Evolutionary conservation across 768 basidiomycete species (phyloP).

Genomic region (Symmetrospora coprosmae): DNA sequence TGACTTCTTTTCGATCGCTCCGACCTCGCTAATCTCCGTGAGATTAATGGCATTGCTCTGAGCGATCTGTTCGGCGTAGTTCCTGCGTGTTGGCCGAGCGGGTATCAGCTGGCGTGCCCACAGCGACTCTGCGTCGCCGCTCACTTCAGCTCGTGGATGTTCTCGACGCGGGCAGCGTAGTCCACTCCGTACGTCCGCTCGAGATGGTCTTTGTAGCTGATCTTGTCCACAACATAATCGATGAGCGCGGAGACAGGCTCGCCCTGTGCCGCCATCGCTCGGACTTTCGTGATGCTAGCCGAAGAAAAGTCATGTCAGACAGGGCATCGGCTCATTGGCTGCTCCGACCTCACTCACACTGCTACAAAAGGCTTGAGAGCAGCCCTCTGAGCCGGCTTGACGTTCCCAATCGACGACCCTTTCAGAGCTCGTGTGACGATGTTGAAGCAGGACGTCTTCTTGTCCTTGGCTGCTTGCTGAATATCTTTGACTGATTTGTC

Average conservation of each 20-base stretch:
- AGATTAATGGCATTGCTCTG: constrained; percentile 27
- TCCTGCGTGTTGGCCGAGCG: constrained; percentile 29
- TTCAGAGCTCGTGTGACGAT: constrained; percentile 29
- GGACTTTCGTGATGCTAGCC: background rate
- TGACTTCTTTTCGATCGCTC: background rate
- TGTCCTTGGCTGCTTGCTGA: constrained; percentile 43
- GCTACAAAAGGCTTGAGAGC: constrained; percentile 53
- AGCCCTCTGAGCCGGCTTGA: constrained; percentile 53
- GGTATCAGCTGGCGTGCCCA: background rate
- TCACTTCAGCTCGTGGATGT: constrained; percentile 61
- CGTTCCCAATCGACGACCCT: constrained; percentile 42
- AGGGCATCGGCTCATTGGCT: background rate
- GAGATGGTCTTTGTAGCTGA: constrained; percentile 55
- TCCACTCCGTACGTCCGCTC: constrained; percentile 54
- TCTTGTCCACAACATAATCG: constrained; percentile 45
- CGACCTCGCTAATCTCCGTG: background rate
- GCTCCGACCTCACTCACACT: constrained; percentile 41
- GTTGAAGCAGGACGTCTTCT: constrained; percentile 45
- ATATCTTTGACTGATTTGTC: constrained; percentile 44
- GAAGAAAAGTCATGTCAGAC: background rate
- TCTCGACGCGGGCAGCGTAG: constrained; percentile 65
- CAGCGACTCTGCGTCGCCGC: background rate
- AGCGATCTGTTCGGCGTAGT: constrained; percentile 46
- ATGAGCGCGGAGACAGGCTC: constrained; percentile 53
- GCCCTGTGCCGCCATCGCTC: constrained; percentile 40